phyloP scores from a whole-genome alignment of 169 alveolate species.

The Plasmodium blacklocki region DNA sequence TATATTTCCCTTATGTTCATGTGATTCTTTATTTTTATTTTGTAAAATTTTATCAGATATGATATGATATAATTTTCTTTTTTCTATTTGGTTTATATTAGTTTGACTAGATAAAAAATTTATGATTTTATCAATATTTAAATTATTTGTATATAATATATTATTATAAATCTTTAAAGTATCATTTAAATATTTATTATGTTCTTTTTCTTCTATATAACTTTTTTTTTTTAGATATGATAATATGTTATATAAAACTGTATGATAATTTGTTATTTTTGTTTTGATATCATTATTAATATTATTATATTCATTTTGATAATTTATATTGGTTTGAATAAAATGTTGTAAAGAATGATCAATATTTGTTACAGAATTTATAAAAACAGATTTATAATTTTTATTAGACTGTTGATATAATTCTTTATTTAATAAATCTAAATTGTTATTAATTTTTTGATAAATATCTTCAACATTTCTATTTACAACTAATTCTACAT shows the following conservation, averaged over 20 bases:
- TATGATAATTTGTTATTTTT: conserved; percentile 13
- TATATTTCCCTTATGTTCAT: not conserved
- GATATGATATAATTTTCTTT: conserved; percentile 1
- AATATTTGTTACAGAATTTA: conserved; percentile 7
- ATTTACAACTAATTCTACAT: conserved; percentile 8
- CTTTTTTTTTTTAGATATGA: not conserved
- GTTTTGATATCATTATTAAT: not conserved
- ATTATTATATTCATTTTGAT: conserved; percentile 9
- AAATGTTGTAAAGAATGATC: conserved; percentile 1
- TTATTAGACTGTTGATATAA: not conserved
- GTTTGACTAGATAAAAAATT: not conserved
- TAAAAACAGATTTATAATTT: conserved; percentile 14
- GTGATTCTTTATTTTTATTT: conserved; percentile 4
- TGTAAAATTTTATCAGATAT: conserved; percentile 18
- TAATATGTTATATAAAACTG: not conserved
- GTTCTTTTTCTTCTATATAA: not conserved
- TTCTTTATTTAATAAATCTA: conserved; percentile 15
- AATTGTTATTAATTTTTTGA: not conserved
- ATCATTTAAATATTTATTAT: conserved; percentile 4
- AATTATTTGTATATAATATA: conserved; percentile 7
- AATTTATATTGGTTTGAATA: not conserved
- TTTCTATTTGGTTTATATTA: not conserved
- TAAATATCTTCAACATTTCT: conserved; percentile 13
- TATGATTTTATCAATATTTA: not conserved
- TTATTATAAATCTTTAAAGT: not conserved